Evolutionary conservation across 1,284 basidiomycete genomes (phyloP), one percentile per base, ranked within the genome.

Genomic region (Exobasidium rhododendri): DNA sequence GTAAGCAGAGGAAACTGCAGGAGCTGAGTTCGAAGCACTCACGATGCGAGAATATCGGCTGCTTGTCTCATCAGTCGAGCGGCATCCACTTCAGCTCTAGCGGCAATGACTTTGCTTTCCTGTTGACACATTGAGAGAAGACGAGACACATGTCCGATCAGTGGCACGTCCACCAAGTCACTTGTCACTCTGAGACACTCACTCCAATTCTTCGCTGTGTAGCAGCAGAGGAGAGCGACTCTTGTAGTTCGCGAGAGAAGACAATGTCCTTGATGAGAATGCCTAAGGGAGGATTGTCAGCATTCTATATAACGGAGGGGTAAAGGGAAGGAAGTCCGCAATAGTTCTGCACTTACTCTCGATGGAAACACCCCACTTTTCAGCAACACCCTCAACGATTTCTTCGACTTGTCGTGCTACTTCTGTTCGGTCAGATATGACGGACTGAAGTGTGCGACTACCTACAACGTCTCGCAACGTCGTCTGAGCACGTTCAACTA

Each of bases 371-470:
- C 94, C 94, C 94, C 94, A 97, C 81, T 91, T 83, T 68, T 84
- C 82, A 4, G 70, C 69, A 17, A 73, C 64, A 7, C 59, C 56
- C 54, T 78, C 69, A 76, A 96, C 91, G 62, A 97, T 94, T 80
- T 94, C 92, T 52, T 91, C 92, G 61, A 97, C 94, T 81, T 97
- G 94, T 74, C 89, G 89, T 2, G 94, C 94, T 67, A 97, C 92
- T 61, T 91, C 92, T 78, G 97, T 94, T 67, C 94, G 90, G 82
- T 97, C 94, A 4, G 83, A 83, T 22, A 85, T 81, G 56, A 85
- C 80, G 26, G 75, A 80, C 69, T 85, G 84, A 28, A 85, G 79
- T 22, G 73, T 70, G 46, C 92, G 88, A 7, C 90, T 91, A 70
- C 93, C 93, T 20, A 96, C 92, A 73, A 97, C 93, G 73, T 96